Percentiles rank a stretch among this genome's conserved stretches.
phyloP scores from a whole-genome alignment of 2,329 filamentous ascomycete genomes.

The Didymellaceae sp. region DNA sequence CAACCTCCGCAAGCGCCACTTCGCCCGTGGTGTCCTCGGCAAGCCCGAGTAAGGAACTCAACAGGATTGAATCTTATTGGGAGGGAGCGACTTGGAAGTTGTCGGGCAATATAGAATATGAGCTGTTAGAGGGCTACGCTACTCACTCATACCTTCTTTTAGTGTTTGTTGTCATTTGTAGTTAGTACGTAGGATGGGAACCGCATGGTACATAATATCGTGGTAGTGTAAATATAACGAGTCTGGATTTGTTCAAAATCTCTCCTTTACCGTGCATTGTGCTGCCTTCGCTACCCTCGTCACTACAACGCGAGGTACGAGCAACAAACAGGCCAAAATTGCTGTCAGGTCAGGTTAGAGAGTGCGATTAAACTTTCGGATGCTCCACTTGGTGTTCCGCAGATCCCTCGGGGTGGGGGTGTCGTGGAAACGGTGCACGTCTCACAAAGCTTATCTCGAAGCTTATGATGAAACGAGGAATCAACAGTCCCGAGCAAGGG shows the following conservation, averaged over 20 bases:
- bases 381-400: background rate
- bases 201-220: constrained; percentile 15
- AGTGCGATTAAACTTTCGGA: constrained; percentile 4
- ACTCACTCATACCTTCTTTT: constrained; percentile 24
- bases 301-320: background rate
- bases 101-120: constrained; percentile 23
- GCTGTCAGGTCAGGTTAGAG: too few species aligned
- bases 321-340: constrained; percentile 6
- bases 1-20: constrained; percentile 49
- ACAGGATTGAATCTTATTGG: background rate
- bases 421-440: constrained; percentile 15
- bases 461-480: constrained; percentile 8
- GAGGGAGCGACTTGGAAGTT: constrained; percentile 12
- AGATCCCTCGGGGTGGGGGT: background rate
- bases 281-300: background rate
- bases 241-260: constrained; percentile 17
- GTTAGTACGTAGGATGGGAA: constrained; percentile 13
- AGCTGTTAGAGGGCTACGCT: constrained; percentile 9
- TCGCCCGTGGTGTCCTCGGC: constrained; percentile 45
- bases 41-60: constrained; percentile 34
- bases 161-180: constrained; percentile 8
- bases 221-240: constrained; percentile 20
- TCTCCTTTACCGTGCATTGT: background rate
- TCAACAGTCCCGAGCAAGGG: background rate
- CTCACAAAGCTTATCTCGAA: constrained; percentile 13